phyloP scores from a whole-genome alignment of 768 basidiomycete genomes.

The Tephrocybe sp. region DNA sequence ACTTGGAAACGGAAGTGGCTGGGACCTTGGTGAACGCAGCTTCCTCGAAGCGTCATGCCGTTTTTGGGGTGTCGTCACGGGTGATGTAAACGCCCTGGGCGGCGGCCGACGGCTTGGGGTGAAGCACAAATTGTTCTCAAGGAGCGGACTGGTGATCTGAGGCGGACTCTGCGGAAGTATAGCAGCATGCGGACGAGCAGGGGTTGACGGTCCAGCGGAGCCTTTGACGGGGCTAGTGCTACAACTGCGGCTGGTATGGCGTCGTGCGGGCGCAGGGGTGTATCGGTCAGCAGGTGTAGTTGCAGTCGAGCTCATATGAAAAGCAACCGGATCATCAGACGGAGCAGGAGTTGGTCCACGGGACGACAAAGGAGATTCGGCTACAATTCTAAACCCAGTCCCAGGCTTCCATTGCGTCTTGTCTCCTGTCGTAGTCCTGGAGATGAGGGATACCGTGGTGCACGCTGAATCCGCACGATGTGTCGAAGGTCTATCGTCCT shows the following conservation, averaged over 20 bases:
- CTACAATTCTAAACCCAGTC: conserved; percentile 44
- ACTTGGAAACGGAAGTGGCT: conserved; percentile 8
- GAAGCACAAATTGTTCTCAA: conserved; percentile 60
- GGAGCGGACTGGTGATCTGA: conserved; percentile 53
- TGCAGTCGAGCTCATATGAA: conserved; percentile 17
- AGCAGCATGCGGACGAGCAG: conserved; percentile 6
- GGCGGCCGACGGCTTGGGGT: conserved; percentile 29
- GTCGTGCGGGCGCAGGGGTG: conserved; percentile 36
- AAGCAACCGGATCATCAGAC: conserved; percentile 14
- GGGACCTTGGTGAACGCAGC: conserved; percentile 1
- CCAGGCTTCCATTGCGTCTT: conserved; percentile 27
- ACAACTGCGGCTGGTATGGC: conserved; percentile 21
- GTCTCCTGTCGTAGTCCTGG: conserved; percentile 18
- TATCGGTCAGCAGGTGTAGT: conserved; percentile 32
- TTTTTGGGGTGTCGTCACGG: background rate
- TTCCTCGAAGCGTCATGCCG: background rate
- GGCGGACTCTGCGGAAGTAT: conserved; percentile 56
- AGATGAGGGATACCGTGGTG: conserved; percentile 17
- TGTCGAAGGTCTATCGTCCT: conserved; percentile 2
- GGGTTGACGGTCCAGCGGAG: background rate
- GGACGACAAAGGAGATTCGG: conserved; percentile 29
- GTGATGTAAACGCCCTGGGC: background rate
- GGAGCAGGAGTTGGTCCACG: conserved; percentile 11
- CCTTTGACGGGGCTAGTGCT: conserved; percentile 17
- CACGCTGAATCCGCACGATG: conserved; percentile 11